Evolutionary conservation across 495 filamentous ascomycete genomes (phyloP).

Genomic region (Talaromyces trachyspermus): DNA sequence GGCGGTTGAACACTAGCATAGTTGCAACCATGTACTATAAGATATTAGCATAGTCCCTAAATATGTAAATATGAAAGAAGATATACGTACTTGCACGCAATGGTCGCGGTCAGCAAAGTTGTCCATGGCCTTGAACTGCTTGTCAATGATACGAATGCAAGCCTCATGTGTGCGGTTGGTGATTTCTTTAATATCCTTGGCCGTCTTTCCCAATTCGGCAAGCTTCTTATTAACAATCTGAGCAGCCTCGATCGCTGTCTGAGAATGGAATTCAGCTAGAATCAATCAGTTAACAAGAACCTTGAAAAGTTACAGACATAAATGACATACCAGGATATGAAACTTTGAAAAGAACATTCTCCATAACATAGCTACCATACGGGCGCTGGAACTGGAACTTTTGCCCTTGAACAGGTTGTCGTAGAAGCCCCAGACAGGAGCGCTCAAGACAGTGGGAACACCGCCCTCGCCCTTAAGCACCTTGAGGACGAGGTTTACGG

Average conservation of each 20-base stretch:
- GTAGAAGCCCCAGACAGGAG: constrained; percentile 97
- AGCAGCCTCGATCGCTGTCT: constrained; percentile 93
- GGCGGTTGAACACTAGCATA: constrained; percentile 88
- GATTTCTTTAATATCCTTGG: constrained; percentile 87
- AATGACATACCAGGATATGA: constrained; percentile 74
- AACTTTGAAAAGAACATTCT: constrained; percentile 99
- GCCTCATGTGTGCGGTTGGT: constrained; percentile 96
- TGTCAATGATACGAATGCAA: constrained; percentile 98
- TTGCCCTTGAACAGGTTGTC: constrained; percentile 95
- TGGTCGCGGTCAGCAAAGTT: constrained; percentile 99
- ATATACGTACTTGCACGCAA: constrained; percentile 68
- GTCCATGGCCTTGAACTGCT: constrained; percentile 99
- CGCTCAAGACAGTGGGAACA: constrained; percentile 84
- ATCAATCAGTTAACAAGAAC: constrained; percentile 3
- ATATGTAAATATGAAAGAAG: background rate
- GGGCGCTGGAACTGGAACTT: constrained; percentile 92
- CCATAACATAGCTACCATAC: constrained; percentile 99
- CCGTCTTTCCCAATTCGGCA: constrained; percentile 77
- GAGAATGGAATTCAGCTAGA: constrained; percentile 94
- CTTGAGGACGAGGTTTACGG: constrained; percentile 90
- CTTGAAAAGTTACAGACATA: background rate
- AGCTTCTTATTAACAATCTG: constrained; percentile 79
- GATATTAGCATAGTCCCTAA: background rate
- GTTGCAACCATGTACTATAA: constrained; percentile 85
- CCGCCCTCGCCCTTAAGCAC: constrained; percentile 87